Base-by-base conservation (phyloP, 2,329 filamentous ascomycete genomes). In the Rhytidhysteron rufulum region DNA sequence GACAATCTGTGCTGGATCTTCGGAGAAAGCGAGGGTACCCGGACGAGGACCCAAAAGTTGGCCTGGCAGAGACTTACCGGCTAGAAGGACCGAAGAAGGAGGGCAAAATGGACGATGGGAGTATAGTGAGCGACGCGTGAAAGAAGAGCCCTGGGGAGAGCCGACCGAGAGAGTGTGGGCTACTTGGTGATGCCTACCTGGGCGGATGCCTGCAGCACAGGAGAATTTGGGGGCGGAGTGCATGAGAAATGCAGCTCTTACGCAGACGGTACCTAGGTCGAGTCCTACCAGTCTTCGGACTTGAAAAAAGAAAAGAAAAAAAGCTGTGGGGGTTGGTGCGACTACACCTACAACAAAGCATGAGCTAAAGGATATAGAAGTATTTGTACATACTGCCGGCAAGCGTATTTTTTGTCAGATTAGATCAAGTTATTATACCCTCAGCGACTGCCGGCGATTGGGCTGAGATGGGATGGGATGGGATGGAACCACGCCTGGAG, bases 41-140 rank as follows among this genome's bases (percentile, higher is more conserved):
- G 1, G 88, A 95, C 44, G 85, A 94, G 51, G 87, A 95, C 52
- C 82, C 86, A 0, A 83, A 85, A 50, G 77, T 82, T 34, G 85
- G 82, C 7, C 67, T 90, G 20, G 88, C 86, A 0, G 86, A 91
- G 65, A 95, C 89, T 2, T 97, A 88, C 84, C 71, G 77, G 25
- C 65, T 68, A 48, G 80, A 80, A 55, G 78, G 78, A 1, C 62
- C 62, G 0, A 71, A 70, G 45, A 59, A 65, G 24, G 76, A 78
- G 49, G 80, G 80, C 3, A 72, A 70, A 48, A 81, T 79, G 71
- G 68, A 75, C 34, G 80, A 83, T 58, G 78, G 75, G 19, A 82
- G 77, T 42, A 77, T 74, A 64, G 73, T 81, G 32, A 75, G 74
- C 51, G 79, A 83, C 58, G 67, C 70, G 25, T 81, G 55, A n/a